phyloP scores from a whole-genome alignment of 331 rosid genomes.

The Stylosanthes scabra region DNA sequence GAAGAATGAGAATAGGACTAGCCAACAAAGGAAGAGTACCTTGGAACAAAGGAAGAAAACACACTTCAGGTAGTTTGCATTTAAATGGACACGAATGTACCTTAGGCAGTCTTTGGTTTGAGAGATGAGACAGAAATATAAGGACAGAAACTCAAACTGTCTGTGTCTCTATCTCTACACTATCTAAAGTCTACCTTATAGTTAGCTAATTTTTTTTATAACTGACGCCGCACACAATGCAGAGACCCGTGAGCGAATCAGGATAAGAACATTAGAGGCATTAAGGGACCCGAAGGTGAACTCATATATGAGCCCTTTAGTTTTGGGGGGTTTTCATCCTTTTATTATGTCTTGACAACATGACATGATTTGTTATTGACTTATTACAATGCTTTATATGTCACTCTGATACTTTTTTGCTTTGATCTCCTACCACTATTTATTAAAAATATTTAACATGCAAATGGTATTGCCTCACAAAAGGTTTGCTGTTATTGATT shows the following conservation, averaged over 20 bases:
- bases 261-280: slow-evolving; percentile 76
- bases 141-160: too few species aligned
- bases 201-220: slow-evolving; percentile 35
- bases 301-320: slow-evolving; percentile 67
- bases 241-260: slow-evolving; percentile 83
- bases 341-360: slow-evolving; percentile 8
- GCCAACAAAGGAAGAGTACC: slow-evolving; percentile 91
- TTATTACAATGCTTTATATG: neutral
- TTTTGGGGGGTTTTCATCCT: slow-evolving; percentile 36
- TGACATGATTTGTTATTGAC: slow-evolving; percentile 15
- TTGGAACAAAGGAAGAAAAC: slow-evolving; percentile 96
- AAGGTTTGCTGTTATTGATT: too few species aligned
- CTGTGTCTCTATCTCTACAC: too few species aligned
- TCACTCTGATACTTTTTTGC: neutral
- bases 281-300: slow-evolving; percentile 92
- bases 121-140: too few species aligned
- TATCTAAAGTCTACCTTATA: neutral
- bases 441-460: slow-evolving; percentile 5
- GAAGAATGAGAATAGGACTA: slow-evolving; percentile 75
- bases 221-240: slow-evolving; percentile 35
- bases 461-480: slow-evolving; percentile 17
- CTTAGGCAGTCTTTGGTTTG: too few species aligned
- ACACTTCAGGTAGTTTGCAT: slow-evolving; percentile 62
- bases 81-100: slow-evolving; percentile 14
- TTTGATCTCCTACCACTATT: slow-evolving; percentile 19